Evolutionary conservation across 1,139 yeast genomes (phyloP), one percentile per base, ranked within the genome.

Genomic region (Yueomyces sp.): DNA sequence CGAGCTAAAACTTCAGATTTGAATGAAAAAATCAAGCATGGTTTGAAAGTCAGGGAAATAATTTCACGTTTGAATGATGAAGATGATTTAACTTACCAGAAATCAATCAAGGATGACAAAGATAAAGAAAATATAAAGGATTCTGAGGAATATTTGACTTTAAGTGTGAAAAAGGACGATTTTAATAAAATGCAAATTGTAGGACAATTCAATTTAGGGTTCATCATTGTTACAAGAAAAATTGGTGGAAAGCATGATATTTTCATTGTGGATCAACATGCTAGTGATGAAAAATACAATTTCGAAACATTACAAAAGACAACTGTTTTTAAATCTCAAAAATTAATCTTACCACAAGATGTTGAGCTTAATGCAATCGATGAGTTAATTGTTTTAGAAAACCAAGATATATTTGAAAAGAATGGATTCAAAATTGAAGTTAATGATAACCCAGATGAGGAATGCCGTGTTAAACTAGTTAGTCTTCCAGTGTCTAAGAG

Each of bases 181-280:
- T 85, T 91, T 54, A 55, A 62, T 3, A 58, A 69, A 5, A 89
- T 91, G 97, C 62, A 70, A 39, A 63, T 93, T 19, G 75, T 89
- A 7, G 99, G 99, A 0, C 98, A 89, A 60, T 91, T 91, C 64
- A 91, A 91, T 56, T 64, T 83, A 29, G 98, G 98, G 0, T 91
- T 91, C 55, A 85, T 91, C 19, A 63, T 91, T 32, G 94, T 84
- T 0, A 73, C 76, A 1, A 65, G 73, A 43, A 49, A 55, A n/a
- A 51, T 55, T 2, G 59, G 62, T n/a, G 54, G 53, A 19, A 62
- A 62, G 9, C 63, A 65, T 37, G 86, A 85, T 56, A 58, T 91
- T 37, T 87, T 91, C 54, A 89, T 91, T 38, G 73, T 91, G 40
- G 99, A 91, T 59, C 99, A 91, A 62, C 99, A 91, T 65, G 98